Evolutionary conservation across 2,329 filamentous ascomycete genomes (phyloP).

Genomic region (Ophiostoma himal-ulmi): DNA sequence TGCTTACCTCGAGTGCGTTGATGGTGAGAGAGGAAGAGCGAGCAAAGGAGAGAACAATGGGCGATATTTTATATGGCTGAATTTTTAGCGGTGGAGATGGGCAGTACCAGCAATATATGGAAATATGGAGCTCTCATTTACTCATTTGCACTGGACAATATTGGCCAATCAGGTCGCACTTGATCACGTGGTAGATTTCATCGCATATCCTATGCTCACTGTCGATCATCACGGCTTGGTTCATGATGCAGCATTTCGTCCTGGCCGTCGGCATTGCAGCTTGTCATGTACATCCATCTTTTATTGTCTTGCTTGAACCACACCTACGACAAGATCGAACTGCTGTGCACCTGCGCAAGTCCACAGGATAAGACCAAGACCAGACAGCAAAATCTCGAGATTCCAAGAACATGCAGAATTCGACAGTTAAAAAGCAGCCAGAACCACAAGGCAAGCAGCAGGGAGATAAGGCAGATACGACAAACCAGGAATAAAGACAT

Average conservation of each 20-base stretch:
- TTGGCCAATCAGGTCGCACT: background rate
- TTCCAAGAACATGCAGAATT: too few relatives aligned
- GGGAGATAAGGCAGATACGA: too few relatives aligned
- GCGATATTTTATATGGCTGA: conserved; percentile 10
- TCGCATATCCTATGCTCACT: background rate
- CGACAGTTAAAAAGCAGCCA: too few relatives aligned
- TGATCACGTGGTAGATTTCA: background rate
- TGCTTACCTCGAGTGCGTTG: conserved; percentile 12
- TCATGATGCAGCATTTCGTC: background rate
- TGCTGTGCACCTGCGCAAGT: too few relatives aligned
- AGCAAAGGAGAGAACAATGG: background rate
- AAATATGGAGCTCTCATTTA: background rate
- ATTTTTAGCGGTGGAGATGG: conserved; percentile 7
- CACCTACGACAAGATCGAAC: too few relatives aligned
- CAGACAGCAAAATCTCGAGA: too few relatives aligned
- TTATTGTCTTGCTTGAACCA: background rate
- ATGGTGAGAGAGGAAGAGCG: background rate
- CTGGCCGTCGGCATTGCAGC: conserved; percentile 1
- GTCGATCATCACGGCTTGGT: background rate
- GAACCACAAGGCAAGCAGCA: too few relatives aligned
- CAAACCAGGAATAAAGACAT: too few relatives aligned
- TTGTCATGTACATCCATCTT: background rate
- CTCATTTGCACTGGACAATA: background rate
- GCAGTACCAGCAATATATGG: conserved; percentile 8
- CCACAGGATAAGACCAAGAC: too few relatives aligned